These are phyloP conservation scores for Axilococcus clingmanii DNA, from an alignment of 139 green algal species.

Conservation along the genomic window DNA sequence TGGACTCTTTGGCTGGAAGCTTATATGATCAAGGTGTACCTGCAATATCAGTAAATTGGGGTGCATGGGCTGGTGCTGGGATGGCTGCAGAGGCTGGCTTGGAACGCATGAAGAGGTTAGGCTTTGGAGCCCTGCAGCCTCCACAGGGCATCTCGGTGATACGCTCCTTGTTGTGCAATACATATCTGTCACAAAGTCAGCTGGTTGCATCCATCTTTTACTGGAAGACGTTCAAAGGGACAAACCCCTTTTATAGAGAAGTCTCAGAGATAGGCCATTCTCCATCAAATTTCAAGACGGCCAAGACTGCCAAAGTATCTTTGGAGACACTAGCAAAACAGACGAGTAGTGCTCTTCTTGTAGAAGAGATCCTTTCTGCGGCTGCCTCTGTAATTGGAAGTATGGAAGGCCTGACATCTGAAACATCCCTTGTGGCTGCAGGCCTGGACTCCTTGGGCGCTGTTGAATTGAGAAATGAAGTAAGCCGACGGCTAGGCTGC, in stretches of 20 bases:
- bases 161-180: slow-evolving; percentile 7
- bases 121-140: slow-evolving; percentile 22
- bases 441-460: slow-evolving; percentile 25
- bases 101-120: slow-evolving; percentile 27
- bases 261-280: background rate
- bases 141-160: slow-evolving; percentile 10
- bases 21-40: background rate
- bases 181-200: background rate
- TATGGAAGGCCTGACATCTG: background rate
- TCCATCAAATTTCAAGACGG: no score
- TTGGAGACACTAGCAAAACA: background rate
- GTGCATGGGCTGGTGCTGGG: slow-evolving; percentile 24
- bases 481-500: slow-evolving; percentile 7
- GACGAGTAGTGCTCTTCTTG: background rate
- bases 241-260: slow-evolving; percentile 9
- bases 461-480: slow-evolving; percentile 12
- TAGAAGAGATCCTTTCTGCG: background rate
- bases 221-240: slow-evolving; percentile 11
- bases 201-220: slow-evolving; percentile 18
- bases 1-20: background rate
- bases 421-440: slow-evolving; percentile 17
- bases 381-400: slow-evolving; percentile 5
- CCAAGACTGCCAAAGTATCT: background rate
- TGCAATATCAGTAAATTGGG: slow-evolving; percentile 29
- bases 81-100: slow-evolving; percentile 33